Evolutionary conservation across 345 rosid genomes (phyloP).

Genomic region (Cardamine chenopodiifolia): DNA sequence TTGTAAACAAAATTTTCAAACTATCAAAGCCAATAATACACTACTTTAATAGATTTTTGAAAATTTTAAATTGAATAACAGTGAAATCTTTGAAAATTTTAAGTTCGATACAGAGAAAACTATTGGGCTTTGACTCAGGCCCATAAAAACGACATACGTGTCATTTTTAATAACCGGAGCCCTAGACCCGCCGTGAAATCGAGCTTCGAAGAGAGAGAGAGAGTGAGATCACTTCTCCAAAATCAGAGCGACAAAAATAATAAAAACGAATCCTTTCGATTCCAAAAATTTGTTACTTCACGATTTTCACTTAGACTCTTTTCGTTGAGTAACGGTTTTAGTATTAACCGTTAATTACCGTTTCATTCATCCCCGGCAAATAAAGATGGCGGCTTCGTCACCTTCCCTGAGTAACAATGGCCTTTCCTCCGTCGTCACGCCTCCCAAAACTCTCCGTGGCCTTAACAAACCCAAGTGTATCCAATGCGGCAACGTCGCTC

Average conservation of each 20-base stretch:
- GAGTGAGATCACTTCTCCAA: not conserved
- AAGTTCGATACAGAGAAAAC: not conserved
- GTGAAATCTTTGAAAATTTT: too few relatives aligned
- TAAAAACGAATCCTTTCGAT: constrained; percentile 17
- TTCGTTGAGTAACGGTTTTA: constrained; percentile 22
- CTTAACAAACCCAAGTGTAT: constrained; percentile 97
- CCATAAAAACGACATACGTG: not conserved
- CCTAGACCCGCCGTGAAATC: constrained; percentile 38
- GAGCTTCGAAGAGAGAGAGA: constrained; percentile 12
- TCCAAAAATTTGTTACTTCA: constrained; percentile 5
- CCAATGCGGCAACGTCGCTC: constrained; percentile 97
- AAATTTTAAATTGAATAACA: too few relatives aligned
- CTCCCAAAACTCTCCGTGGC: constrained; percentile 86
- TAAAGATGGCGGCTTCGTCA: constrained; percentile 60
- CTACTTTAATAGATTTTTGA: too few relatives aligned
- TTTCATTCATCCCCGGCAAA: constrained; percentile 2
- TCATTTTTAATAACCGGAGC: constrained; percentile 34
- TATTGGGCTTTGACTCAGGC: constrained; percentile 29
- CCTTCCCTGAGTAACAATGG: constrained; percentile 51
- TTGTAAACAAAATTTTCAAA: too few relatives aligned
- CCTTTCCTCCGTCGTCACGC: constrained; percentile 43
- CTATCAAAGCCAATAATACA: too few relatives aligned
- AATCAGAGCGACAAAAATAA: constrained; percentile 7
- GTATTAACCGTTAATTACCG: constrained; percentile 24
- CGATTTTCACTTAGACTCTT: not conserved